Base-by-base conservation (phyloP, 1,139 yeast species). In the Pichia kudriavzevii region DNA sequence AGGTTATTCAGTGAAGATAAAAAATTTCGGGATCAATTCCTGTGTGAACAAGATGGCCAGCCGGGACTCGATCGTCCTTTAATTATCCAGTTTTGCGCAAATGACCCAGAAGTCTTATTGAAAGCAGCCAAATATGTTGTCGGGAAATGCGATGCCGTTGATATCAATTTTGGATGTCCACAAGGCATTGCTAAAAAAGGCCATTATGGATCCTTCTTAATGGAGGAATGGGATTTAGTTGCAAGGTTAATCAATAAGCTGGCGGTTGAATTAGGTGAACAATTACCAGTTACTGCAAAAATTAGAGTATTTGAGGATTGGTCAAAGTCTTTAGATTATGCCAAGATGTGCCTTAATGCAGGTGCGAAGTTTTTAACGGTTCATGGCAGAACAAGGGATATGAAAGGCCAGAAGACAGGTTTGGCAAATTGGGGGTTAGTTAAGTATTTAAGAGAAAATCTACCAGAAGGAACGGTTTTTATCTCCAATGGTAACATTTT, bases 111-210 rank as follows among this genome's bases (percentile, higher is more conserved):
- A 6, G 76, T 76, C 47, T 63, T 88, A 26, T 60, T 87, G n/a
- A 59, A 69, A 34, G 96, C 96, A 1, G 95, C 95, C 1, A 68
- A 71, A 45, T 60, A 67, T n/a, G 91, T 87, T 4, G 82, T 79
- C 47, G 82, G 79, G 39, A 69, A 74, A 46, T 88, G 96, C 59
- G 98, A 91, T 63, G 98, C 97, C 0, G 94, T 91, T 12, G 99
- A 91, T 60, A 67, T 91, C 46, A 91, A 91, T 53, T 66, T 93
- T 42, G 99, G 99, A 0, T 93, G 98, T 56, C 98, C 98, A 0
- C 98, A 93, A 59, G 96, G 96, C 1, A 93, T 93, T 42, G 99
- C 98, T 0, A 73, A 72, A 44, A 83, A 85, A 57, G 99, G 99
- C 1, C 80, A 83, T 47, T 93, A 93, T 55, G 98, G 99, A 1